Percentiles rank a stretch among this genome's conserved stretches.
These are phyloP conservation scores for Erucastrum elatum DNA, from an alignment of 345 rosid species.

Conservation along the genomic window DNA sequence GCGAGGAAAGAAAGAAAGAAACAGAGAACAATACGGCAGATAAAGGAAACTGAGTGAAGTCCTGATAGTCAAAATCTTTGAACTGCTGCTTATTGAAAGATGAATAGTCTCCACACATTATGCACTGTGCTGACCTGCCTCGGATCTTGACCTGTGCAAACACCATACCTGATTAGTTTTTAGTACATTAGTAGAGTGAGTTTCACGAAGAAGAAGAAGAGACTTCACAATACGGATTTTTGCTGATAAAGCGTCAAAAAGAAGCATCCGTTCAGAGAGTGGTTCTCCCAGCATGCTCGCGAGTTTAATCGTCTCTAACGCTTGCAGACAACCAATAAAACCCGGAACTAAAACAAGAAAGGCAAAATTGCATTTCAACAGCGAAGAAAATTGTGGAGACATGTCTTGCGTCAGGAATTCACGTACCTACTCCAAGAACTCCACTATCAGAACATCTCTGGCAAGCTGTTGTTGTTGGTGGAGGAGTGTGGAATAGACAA, in stretches of 20 bases:
- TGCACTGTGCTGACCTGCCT: constrained; percentile 65
- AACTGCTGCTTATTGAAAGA: constrained; percentile 56
- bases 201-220: constrained; percentile 1
- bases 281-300: constrained; percentile 85
- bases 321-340: constrained; percentile 92
- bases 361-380: background rate
- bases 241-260: constrained; percentile 85
- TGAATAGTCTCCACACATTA: constrained; percentile 71
- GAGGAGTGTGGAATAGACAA: constrained; percentile 82
- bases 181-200: background rate
- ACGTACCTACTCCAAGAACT: constrained; percentile 83
- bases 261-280: constrained; percentile 82
- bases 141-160: constrained; percentile 75
- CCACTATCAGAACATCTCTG: constrained; percentile 90
- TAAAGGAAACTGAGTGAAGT: constrained; percentile 77
- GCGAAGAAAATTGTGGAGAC: background rate
- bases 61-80: constrained; percentile 77
- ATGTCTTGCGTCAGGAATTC: background rate
- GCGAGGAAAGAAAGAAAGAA: background rate
- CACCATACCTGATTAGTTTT: background rate
- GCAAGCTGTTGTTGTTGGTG: constrained; percentile 70
- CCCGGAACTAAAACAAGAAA: constrained; percentile 69
- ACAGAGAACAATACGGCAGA: constrained; percentile 44
- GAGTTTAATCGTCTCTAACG: constrained; percentile 89
- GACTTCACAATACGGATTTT: constrained; percentile 72